Conservation (phyloP, 2,329 filamentous ascomycete species). For the Parafenestella ontariensis region DNA sequence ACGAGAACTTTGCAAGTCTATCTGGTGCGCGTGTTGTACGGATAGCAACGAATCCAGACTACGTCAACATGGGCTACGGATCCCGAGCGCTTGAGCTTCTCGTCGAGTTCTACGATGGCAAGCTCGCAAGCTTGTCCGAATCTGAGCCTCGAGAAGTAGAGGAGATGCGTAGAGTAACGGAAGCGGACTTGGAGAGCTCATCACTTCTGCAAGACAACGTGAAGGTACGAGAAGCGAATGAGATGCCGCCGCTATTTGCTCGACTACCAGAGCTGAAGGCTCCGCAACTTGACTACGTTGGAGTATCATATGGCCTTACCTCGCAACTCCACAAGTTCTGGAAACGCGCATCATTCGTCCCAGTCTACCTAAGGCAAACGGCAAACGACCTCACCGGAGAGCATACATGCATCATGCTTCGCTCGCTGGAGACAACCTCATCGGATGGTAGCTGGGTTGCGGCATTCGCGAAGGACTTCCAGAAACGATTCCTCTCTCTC, state of each 20-base stretch:
- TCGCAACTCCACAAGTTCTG: constrained; percentile 91
- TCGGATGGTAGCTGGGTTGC: constrained; percentile 82
- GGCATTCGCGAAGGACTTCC: constrained; percentile 91
- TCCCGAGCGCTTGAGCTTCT: constrained; percentile 86
- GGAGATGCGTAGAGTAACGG: constrained; percentile 78
- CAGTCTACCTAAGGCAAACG: constrained; percentile 93
- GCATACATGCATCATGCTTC: constrained; percentile 97
- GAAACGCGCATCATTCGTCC: constrained; percentile 85
- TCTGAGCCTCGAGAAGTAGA: constrained; percentile 62
- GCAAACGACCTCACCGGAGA: constrained; percentile 96
- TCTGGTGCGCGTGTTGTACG: constrained; percentile 92
- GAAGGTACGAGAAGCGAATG: constrained; percentile 84
- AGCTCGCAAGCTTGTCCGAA: constrained; percentile 85
- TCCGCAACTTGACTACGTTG: constrained; percentile 85
- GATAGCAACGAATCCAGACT: constrained; percentile 96
- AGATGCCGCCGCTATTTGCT: constrained; percentile 92
- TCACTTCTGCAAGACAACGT: constrained; percentile 86
- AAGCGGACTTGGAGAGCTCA: constrained; percentile 78
- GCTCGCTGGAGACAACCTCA: constrained; percentile 67
- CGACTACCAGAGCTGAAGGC: constrained; percentile 84
- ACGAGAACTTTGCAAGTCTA: constrained; percentile 91
- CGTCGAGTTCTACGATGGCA: constrained; percentile 92
- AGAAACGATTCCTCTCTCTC: constrained; percentile 87
- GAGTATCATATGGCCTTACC: constrained; percentile 94
- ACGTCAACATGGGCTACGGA: constrained; percentile 91